Base-by-base conservation (phyloP, 148 eudicot species). In the Rhododendron simsii region DNA sequence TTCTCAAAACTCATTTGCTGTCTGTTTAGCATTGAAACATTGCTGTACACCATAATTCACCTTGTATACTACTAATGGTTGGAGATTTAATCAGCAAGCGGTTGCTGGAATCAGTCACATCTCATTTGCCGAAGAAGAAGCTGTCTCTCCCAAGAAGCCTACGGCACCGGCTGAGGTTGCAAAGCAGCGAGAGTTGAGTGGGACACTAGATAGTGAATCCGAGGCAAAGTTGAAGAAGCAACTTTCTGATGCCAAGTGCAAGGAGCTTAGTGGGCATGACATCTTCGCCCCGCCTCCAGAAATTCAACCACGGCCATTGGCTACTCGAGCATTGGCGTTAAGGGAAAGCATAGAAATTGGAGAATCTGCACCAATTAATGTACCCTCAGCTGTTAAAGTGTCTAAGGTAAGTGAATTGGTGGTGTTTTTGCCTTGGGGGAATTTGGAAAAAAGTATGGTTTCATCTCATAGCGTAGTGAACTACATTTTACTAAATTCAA, bases 131-230 rank as follows among this genome's bases (percentile, higher is more conserved):
- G 88, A 92, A 74, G 98, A 93, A 85, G 98, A 91, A 67, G 87
- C 88, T 53, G 89, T 93, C 47, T 88, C 95, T 81, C 95, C 93
- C 5, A 96, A 94, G 93, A 96, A 93, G 89, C 98, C 96, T 15
- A 81, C 91, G 55, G 81, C 95, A 33, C 14, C 90, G 47, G 92
- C 98, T 8, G 98, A 95, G 89, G 99, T 91, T 69, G 99, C 95
- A 23, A 96, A 96, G 88, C 99, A 96, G 89, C 95, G 96, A 2
- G 99, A 96, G 85, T 90, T 96, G 83, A 93, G 98, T 63, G 99
- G 99, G 35, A 93, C 82, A 63, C 84, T 95, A n/a, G 92, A 92
- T 35, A 90, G 91, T 81, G 91, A 90, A 20, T 81, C 92, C 0
- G 98, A 95, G 37, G 91, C 92, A 8, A 92, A 86, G 86, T 79